These are phyloP conservation scores for Perkinsus olseni DNA, from an alignment of 169 alveolate species.

Conservation along the genomic window DNA sequence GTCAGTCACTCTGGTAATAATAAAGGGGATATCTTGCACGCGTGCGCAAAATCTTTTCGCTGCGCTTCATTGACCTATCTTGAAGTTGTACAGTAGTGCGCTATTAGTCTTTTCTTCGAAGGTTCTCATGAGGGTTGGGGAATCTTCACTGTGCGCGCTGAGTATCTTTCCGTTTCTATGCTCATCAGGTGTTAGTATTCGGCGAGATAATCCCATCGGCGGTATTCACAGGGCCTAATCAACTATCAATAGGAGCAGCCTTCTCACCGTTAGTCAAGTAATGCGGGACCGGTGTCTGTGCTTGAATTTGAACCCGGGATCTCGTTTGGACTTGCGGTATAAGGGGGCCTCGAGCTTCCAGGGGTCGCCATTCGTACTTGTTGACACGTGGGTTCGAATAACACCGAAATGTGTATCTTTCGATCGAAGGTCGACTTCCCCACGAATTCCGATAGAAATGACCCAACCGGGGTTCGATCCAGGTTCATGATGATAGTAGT, in stretches of 20 bases:
- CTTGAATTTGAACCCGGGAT: not conserved
- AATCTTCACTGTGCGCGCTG: not conserved
- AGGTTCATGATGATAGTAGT: not conserved
- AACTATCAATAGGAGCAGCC: conserved; percentile 71
- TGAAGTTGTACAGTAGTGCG: too few species aligned
- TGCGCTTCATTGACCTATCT: too few species aligned
- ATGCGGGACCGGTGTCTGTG: not conserved
- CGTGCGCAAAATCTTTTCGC: not conserved
- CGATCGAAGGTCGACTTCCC: too few species aligned
- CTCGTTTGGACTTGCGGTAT: too few species aligned
- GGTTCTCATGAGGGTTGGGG: too few species aligned
- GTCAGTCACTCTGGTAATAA: conserved; percentile 67
- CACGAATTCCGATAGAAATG: too few species aligned
- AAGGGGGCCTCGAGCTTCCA: too few species aligned
- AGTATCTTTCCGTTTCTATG: not conserved
- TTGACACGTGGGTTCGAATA: too few species aligned
- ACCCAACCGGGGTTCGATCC: not conserved
- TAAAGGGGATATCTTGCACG: conserved; percentile 24
- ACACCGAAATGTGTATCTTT: too few species aligned
- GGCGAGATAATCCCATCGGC: conserved; percentile 92
- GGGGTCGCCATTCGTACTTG: too few species aligned
- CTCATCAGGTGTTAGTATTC: conserved; percentile 30
- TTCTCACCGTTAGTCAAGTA: conserved; percentile 60
- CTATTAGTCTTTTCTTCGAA: too few species aligned
- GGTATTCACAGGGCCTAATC: conserved; percentile 79